Base-by-base conservation (phyloP, 2,329 filamentous ascomycete species). In the Phaeosphaeriaceae sp. region DNA sequence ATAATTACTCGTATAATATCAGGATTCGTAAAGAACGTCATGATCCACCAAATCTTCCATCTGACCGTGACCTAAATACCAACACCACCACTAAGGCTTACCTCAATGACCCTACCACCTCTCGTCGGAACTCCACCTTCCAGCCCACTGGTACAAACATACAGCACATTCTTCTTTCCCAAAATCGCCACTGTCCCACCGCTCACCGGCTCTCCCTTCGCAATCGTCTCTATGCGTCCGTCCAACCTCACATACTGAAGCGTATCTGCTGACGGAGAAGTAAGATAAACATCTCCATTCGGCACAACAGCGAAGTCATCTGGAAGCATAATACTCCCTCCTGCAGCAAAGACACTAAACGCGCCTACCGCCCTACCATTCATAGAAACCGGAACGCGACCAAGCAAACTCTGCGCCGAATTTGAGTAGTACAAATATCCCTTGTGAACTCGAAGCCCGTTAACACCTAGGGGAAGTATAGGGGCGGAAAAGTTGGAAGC, bases 101-200 rank as follows among this genome's bases (percentile, higher is more conserved):
- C 37, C 29, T 55, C 60, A 16, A 67, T 50, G 41, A 68, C 40
- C 50, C 60, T 66, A 1, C 61, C 66, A 11, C 63, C 66, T 34
- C 53, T 58, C 21, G 46, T 39, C n/a, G 54, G 47, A 17, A 33
- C 46, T n/a, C 64, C 63, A 41, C 67, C 62, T 6, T 54, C 35
- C 4, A 60, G 42, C 1, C 58, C 61, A 17, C 67, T 60, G 9
- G 64, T 64, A 21, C 53, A 51, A 37, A 70, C 41, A 55, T 66
- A 71, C 39, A 64, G 35, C 4, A 37, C 35, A 21, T 46, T 29
- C 35, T 64, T 53, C 23, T 52, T 55, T 13, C 60, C 66, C 28
- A 64, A 51, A 13, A 45, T 29, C 3, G 43, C 58, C 16, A 50
- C 42, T 20, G 62, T 66, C 3, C 50, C 40, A 2, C 63, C 62